Percentiles rank a stretch among this genome's conserved stretches.
phyloP scores from a whole-genome alignment of 345 rosid genomes.

The Geranium brycei region DNA sequence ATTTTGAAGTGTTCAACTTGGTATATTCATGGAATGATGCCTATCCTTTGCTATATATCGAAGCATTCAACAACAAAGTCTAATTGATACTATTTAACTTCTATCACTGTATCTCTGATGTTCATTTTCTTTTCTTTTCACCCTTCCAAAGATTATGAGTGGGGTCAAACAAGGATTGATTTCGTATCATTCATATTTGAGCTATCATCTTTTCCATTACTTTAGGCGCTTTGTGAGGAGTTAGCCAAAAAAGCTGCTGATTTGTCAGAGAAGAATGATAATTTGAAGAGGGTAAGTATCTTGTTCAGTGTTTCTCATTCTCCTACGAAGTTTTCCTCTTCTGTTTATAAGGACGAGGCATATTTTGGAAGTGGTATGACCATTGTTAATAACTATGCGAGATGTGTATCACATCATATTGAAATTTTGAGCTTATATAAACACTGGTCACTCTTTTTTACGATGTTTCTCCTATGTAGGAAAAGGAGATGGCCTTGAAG shows the following conservation, averaged over 20 bases:
- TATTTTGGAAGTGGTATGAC: neutral
- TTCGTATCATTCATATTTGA: neutral
- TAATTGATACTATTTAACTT: neutral
- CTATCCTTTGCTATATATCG: too few relatives aligned
- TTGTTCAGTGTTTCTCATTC: neutral
- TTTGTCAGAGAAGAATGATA: conserved; percentile 53
- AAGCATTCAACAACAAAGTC: too few relatives aligned
- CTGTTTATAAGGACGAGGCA: neutral
- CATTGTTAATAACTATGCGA: neutral
- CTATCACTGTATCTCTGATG: neutral
- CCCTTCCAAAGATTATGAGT: neutral
- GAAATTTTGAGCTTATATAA: too few relatives aligned
- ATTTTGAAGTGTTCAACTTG: too few relatives aligned
- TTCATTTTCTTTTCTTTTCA: too few relatives aligned
- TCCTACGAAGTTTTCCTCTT: neutral
- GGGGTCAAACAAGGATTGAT: neutral
- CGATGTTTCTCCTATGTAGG: conserved; percentile 30
- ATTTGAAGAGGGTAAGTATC: conserved; percentile 44
- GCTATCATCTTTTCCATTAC: conserved; percentile 4
- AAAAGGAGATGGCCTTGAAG: conserved; percentile 51
- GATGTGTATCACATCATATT: too few relatives aligned
- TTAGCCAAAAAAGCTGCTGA: conserved; percentile 62
- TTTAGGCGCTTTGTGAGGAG: conserved; percentile 68
- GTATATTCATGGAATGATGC: too few relatives aligned
- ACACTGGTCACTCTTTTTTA: neutral